Percentiles rank a stretch among this genome's conserved stretches.
Evolutionary conservation across 257 asterid genomes (phyloP).

Genomic region (Lycium barbarum): DNA sequence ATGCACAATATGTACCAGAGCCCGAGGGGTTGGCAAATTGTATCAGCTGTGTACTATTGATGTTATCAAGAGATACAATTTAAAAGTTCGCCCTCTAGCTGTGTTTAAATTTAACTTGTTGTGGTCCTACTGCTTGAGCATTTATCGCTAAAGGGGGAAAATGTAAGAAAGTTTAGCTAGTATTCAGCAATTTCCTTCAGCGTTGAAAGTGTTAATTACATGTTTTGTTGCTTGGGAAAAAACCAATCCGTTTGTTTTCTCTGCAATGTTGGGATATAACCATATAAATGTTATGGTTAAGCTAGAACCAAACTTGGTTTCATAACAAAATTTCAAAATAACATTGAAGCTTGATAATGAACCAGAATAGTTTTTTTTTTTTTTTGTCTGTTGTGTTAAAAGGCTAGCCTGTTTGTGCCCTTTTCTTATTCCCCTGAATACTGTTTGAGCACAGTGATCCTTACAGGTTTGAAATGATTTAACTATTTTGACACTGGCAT

Average conservation of each 20-base stretch:
- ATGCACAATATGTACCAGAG: not conserved
- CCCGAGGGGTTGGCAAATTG: not conserved
- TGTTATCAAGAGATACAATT: not conserved
- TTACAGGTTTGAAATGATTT: not conserved
- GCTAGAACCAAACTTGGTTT: not conserved
- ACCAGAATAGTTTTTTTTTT: not conserved
- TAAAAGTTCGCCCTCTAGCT: not conserved
- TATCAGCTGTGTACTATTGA: not conserved
- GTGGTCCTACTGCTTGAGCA: not conserved
- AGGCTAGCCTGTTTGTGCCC: not conserved
- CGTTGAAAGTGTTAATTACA: not conserved
- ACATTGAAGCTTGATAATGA: not conserved
- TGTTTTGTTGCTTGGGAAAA: not conserved
- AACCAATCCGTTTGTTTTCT: not conserved
- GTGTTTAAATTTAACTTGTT: not conserved
- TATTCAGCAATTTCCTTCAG: not conserved
- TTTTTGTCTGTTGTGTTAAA: not conserved
- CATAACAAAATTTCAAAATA: not conserved
- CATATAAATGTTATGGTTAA: not conserved
- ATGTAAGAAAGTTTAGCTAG: not conserved
- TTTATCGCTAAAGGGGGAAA: not conserved
- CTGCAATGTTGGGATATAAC: not conserved
- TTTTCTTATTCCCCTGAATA: not conserved
- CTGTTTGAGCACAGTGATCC: not conserved
- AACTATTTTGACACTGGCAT: not conserved